Base-by-base conservation (phyloP, 306 rosid species). In the Quercus gilva region DNA sequence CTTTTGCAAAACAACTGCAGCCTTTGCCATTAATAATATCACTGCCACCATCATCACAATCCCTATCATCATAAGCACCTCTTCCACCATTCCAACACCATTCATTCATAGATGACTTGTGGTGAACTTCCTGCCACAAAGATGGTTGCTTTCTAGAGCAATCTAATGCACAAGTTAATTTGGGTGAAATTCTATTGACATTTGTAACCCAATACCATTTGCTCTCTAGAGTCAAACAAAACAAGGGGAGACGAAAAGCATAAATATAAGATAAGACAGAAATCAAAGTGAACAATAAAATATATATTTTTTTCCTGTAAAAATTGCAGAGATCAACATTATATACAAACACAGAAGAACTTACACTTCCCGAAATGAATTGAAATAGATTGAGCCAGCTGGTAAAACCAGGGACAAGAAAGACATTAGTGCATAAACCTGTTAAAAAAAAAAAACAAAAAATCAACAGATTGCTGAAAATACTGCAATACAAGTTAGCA, bases 341-440 rank as follows among this genome's bases (percentile, higher is more conserved):
- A 81, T 56, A 58, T 12, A 55, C 18, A 74, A 45, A 74, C 37
- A 69, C 33, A 49, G 73, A 77, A 25, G 74, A 59, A 92, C 99
- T 94, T 91, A 94, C 97, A 92, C 97, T 94, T 94, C 99, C 56
- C 95, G 88, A 21, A 92, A 84, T 75, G 99, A 94, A 86, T 91
- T 87, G 71, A 94, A 94, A 85, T 92, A 94, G 81, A 94, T 94
- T 55, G 97, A 91, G 67, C 91, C 81, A 37, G 31, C 81, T 9
- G 97, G 97, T 51, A 88, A 12, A 78, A 94, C 89, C 59, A 94
- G 99, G 79, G 97, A 90, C 89, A 94, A 81, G 95, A 94, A 94
- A 52, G 99, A 94, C 92, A 83, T 94, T 29, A 92, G 81, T 4
- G 99, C 99, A 83, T 94, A 94, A 74, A 94, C 92, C 97, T 94